A percentile compares a stretch with the other conserved stretches of the same genome.
phyloP scores from a whole-genome alignment of 257 asterid species.

The Forsythia viridissima region DNA sequence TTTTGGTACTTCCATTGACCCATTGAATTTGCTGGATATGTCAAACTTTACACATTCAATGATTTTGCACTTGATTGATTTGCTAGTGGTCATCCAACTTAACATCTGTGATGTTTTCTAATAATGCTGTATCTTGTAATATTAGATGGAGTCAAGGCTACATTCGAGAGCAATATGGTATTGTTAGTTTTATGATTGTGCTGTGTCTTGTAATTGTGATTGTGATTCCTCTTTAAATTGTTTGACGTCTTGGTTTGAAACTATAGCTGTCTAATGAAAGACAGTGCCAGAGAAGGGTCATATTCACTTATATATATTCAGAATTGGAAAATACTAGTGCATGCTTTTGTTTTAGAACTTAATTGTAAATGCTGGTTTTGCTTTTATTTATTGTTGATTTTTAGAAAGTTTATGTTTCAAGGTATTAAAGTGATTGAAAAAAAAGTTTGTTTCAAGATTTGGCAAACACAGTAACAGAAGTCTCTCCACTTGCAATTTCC shows the following conservation, averaged over 20 bases:
- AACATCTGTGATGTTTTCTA: background rate
- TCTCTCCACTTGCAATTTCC: background rate
- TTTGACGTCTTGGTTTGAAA: background rate
- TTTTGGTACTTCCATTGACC: conserved; percentile 67
- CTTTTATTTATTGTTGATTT: background rate
- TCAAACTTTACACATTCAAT: background rate
- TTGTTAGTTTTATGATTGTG: background rate
- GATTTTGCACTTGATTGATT: conserved; percentile 8
- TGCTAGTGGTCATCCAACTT: background rate
- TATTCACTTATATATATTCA: background rate
- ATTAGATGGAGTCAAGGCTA: background rate
- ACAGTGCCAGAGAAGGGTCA: background rate
- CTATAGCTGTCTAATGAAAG: background rate
- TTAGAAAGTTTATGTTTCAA: background rate
- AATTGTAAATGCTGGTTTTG: background rate
- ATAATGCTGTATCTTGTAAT: background rate
- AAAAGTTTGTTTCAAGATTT: background rate
- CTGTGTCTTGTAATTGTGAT: background rate
- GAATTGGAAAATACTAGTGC: background rate
- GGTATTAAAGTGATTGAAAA: background rate
- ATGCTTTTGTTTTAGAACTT: background rate
- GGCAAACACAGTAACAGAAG: background rate
- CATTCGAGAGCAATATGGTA: background rate
- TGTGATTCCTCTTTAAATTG: background rate
- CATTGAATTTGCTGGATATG: background rate